Conservation (phyloP, 495 filamentous ascomycete species). For the Aspergillus bertholletiae region DNA sequence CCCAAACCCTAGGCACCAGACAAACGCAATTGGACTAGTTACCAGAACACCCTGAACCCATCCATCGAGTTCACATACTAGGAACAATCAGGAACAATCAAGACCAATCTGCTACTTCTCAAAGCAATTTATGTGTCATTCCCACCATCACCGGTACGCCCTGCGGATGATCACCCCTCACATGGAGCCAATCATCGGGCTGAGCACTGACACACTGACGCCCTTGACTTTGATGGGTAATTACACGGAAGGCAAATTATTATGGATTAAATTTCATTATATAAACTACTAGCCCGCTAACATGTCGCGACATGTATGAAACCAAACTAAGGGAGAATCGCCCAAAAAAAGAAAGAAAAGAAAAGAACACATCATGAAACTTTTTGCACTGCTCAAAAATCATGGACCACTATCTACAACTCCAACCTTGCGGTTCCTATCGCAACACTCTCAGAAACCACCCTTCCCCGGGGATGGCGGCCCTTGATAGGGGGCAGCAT, state of each 20-base stretch:
- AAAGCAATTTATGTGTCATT: background rate
- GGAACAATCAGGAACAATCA: no score
- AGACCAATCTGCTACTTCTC: background rate
- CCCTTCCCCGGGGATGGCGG: background rate
- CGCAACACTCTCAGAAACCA: background rate
- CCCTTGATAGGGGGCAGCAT: slow-evolving; percentile 2
- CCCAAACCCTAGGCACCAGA: no score
- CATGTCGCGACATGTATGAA: no score
- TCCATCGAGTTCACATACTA: no score
- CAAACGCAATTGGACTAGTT: no score
- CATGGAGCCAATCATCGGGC: background rate
- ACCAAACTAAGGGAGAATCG: no score
- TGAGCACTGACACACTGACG: background rate
- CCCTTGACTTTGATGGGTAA: background rate
- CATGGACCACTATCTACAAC: background rate
- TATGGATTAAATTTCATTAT: background rate
- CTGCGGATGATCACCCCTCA: background rate
- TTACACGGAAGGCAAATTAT: background rate
- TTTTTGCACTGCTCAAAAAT: background rate
- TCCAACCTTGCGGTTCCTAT: background rate
- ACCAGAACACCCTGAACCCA: no score
- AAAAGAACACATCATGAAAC: background rate
- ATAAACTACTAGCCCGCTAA: background rate
- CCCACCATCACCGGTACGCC: no score
- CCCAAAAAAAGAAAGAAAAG: background rate